These are phyloP conservation scores for Diplodia mutila DNA, from an alignment of 2,329 filamentous ascomycete species.

Conservation along the genomic window DNA sequence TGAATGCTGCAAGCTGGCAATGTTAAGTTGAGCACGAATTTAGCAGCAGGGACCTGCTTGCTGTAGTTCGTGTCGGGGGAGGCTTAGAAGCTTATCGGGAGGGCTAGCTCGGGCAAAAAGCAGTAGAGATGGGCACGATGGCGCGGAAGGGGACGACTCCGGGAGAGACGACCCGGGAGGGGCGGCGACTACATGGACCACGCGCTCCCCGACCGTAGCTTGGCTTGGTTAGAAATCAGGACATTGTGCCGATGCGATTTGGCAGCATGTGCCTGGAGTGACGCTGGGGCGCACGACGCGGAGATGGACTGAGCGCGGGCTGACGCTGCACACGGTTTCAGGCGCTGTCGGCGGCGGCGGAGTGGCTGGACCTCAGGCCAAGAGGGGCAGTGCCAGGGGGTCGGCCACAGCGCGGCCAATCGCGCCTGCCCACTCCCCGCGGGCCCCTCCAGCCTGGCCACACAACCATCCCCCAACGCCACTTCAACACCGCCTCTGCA, in stretches of 20 bases:
- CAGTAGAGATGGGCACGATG: conserved; percentile 18
- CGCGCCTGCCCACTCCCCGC: background rate
- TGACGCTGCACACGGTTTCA: background rate
- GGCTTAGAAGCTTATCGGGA: conserved; percentile 13
- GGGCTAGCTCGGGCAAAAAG: conserved; percentile 3
- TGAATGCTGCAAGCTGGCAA: background rate
- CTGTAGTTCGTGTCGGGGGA: conserved; percentile 1
- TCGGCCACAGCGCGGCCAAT: background rate
- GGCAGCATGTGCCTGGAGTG: background rate
- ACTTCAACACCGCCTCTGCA: conserved; percentile 10
- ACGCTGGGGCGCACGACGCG: too few relatives aligned
- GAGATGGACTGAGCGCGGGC: background rate
- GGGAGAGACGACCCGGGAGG: background rate
- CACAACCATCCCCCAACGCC: background rate
- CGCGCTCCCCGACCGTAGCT: conserved; percentile 7
- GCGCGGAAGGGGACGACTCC: conserved; percentile 17
- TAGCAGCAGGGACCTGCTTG: conserved; percentile 3
- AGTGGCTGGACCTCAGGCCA: conserved; percentile 11
- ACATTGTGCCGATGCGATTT: background rate
- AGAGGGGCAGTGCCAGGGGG: conserved; percentile 10
- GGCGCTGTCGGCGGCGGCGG: background rate
- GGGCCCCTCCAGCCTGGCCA: background rate
- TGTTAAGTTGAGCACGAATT: background rate
- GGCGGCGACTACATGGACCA: background rate
- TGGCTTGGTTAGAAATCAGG: background rate